Base-by-base conservation (phyloP, 176 grass and related monocot species). In the Phyllostachys edulis region DNA sequence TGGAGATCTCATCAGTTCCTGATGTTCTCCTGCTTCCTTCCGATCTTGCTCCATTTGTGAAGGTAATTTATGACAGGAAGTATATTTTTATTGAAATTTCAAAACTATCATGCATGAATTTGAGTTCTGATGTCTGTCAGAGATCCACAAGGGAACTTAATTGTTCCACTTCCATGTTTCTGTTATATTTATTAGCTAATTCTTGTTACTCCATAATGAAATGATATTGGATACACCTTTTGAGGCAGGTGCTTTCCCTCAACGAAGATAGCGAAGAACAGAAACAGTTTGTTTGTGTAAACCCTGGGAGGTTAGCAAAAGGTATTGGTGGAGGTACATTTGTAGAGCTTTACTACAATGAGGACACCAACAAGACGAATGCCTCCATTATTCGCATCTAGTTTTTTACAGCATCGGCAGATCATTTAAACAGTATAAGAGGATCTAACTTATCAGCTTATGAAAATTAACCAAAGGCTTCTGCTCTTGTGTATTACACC, bases 291-390 rank as follows among this genome's bases (percentile, higher is more conserved):
- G 88, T 98, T 75, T 98, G 91, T 42, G 60, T 95, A 63, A 98
- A 98, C 78, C 89, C 96, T 42, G 96, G 96, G 54, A 98, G 96
- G 69, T 77, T 98, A 72, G 85, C 93, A 11, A 95, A 94, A 82
- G 96, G 96, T 65, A 96, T 98, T 40, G 93, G 96, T 14, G 93
- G 96, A 32, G 96, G 96, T 54, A 98, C 89, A 50, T 98, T 95
- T 82, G 78, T 92, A 75, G 93, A 98, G 77, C 83, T 98, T 61
- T 76, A 89, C 87, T 98, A 94, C 84, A 85, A 92, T 24, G 39
- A 79, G 50, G 64, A 92, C 13, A 63, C 80, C 1, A 81, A 84
- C 32, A 90, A 78, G 55, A 86, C 88, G 20, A 92, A 69, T 15
- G 91, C 91, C 66, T 90, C 84, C 42, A 90, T 98, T 21, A 87